Evolutionary conservation across 495 filamentous ascomycete species (phyloP).

Genomic region (Penicillium pancosmium): DNA sequence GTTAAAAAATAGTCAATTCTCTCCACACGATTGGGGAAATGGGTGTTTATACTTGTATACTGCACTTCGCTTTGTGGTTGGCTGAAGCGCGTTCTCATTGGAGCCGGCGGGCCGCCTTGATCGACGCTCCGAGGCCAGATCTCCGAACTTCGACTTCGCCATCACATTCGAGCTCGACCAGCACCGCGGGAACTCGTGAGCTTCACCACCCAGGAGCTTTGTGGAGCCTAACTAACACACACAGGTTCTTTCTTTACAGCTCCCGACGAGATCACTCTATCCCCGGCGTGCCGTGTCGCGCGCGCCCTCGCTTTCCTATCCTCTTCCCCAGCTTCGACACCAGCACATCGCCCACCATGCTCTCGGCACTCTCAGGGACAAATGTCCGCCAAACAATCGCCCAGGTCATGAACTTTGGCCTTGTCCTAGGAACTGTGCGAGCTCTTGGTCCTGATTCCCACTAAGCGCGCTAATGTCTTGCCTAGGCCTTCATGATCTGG

Average conservation of each 20-base stretch:
- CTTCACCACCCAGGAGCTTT: neutral
- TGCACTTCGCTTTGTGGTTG: neutral
- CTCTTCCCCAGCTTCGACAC: neutral
- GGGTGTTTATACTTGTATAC: neutral
- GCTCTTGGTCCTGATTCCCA: slow-evolving; percentile 54
- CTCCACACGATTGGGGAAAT: neutral
- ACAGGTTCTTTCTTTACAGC: neutral
- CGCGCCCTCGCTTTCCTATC: neutral
- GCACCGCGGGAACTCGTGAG: slow-evolving; percentile 13
- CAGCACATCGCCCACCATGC: slow-evolving; percentile 56
- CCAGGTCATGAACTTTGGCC: slow-evolving; percentile 93
- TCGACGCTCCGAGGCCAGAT: slow-evolving; percentile 32
- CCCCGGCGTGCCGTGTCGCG: neutral
- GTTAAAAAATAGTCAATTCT: no score
- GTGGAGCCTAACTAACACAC: neutral
- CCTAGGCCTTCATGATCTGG: slow-evolving; percentile 87
- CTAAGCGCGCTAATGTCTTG: slow-evolving; percentile 47
- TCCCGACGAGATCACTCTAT: neutral
- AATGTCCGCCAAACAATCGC: slow-evolving; percentile 82
- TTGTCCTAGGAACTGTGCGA: slow-evolving; percentile 79
- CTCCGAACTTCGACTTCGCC: slow-evolving; percentile 31
- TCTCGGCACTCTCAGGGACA: slow-evolving; percentile 66
- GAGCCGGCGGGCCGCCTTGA: slow-evolving; percentile 8
- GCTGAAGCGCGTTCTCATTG: neutral
- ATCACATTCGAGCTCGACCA: slow-evolving; percentile 23